Percentiles rank a stretch among this genome's conserved stretches.
phyloP scores from a whole-genome alignment of 2,329 filamentous ascomycete genomes.

The Stemphylium lycopersici region DNA sequence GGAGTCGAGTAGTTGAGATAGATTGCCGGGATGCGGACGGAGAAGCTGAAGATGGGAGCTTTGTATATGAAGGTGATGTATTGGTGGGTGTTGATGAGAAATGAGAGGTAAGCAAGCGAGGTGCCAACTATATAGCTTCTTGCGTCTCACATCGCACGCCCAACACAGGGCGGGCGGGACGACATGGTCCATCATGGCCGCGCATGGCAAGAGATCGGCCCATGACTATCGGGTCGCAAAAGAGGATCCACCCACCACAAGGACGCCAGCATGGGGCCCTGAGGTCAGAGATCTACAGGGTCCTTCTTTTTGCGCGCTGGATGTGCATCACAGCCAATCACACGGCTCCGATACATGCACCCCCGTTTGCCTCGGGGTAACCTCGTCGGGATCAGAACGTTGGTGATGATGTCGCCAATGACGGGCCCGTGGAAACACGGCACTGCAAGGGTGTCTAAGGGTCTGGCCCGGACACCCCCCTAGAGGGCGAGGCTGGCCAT shows the following conservation, averaged over 20 bases:
- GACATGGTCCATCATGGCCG: slow-evolving; percentile 20
- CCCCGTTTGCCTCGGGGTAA: slow-evolving; percentile 12
- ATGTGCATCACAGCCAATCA: slow-evolving; percentile 17
- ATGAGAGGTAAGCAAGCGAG: slow-evolving; percentile 16
- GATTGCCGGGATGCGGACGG: neutral
- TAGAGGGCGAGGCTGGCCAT: slow-evolving; percentile 16
- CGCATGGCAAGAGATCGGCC: slow-evolving; percentile 32
- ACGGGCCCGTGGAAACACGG: slow-evolving; percentile 19
- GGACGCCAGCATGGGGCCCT: slow-evolving; percentile 17
- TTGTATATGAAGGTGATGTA: slow-evolving; percentile 6
- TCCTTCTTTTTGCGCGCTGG: slow-evolving; percentile 27
- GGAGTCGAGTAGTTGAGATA: neutral
- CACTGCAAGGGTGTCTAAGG: slow-evolving; percentile 15
- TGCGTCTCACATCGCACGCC: slow-evolving; percentile 16
- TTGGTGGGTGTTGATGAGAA: neutral
- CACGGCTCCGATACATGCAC: slow-evolving; percentile 8
- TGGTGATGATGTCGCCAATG: slow-evolving; percentile 25
- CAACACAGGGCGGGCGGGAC: slow-evolving; percentile 8
- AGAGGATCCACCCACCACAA: slow-evolving; percentile 25
- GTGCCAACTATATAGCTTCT: slow-evolving; percentile 34
- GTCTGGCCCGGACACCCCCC: slow-evolving; percentile 21
- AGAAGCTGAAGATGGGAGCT: slow-evolving; percentile 8
- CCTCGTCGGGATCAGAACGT: slow-evolving; percentile 8
- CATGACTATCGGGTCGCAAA: slow-evolving; percentile 22
- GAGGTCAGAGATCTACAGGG: slow-evolving; percentile 41